Percentiles rank a stretch among this genome's conserved stretches.
These are phyloP conservation scores for Olyra latifolia DNA, from an alignment of 176 grass and related monocot genomes.

Conservation along the genomic window DNA sequence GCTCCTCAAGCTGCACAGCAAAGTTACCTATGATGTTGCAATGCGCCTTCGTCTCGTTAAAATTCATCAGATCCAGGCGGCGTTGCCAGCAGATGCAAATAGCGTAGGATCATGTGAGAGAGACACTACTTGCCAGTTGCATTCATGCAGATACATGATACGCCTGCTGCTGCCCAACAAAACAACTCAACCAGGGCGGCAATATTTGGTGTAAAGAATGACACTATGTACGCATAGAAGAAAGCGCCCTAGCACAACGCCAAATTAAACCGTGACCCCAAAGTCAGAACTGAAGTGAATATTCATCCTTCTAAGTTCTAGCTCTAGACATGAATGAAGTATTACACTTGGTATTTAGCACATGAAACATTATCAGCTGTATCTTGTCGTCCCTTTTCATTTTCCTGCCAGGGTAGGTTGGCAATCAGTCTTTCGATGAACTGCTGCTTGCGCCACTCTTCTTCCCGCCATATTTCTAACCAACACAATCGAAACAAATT, in stretches of 20 bases:
- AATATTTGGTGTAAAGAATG: neutral
- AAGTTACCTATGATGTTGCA: no score
- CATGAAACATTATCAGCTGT: conserved; percentile 38
- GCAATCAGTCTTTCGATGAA: conserved; percentile 56
- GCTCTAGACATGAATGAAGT: conserved; percentile 60
- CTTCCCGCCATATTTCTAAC: conserved; percentile 83
- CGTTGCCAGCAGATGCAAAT: no score
- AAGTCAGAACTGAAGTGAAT: conserved; percentile 38
- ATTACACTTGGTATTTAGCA: conserved; percentile 60
- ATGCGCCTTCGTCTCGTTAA: no score
- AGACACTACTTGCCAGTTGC: neutral
- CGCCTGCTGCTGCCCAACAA: neutral
- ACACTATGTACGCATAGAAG: conserved; percentile 29
- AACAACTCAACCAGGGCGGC: neutral
- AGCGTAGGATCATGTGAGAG: neutral
- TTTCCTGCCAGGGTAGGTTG: neutral
- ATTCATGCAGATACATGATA: neutral
- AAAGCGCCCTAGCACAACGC: conserved; percentile 36
- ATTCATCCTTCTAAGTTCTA: conserved; percentile 46
- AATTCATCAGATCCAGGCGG: no score
- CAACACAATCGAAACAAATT: neutral
- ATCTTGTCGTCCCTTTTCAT: conserved; percentile 26
- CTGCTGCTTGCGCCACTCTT: conserved; percentile 54
- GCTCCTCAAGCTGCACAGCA: no score
- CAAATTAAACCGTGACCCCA: conserved; percentile 42